Conservation (phyloP, 164 flowering plant genomes). For the Houttuynia cordata region DNA sequence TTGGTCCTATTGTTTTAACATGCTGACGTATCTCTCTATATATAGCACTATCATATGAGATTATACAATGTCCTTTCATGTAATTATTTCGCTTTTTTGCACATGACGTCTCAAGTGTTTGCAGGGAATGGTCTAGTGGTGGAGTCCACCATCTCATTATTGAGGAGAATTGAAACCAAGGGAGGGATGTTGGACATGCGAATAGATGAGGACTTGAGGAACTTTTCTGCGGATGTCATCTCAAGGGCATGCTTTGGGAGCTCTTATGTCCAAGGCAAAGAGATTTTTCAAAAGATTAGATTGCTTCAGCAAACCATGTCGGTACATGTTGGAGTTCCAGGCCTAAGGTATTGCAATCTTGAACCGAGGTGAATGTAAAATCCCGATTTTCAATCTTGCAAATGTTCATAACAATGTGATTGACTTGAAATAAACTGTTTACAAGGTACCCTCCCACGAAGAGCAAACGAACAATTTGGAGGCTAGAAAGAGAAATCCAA, state of each 20-base stretch:
- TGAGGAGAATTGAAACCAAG: conserved; percentile 13
- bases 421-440: neutral
- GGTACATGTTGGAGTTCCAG: conserved; percentile 18
- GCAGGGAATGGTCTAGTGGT: conserved; percentile 36
- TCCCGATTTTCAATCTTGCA: neutral
- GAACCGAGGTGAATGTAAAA: neutral
- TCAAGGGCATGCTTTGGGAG: conserved; percentile 24
- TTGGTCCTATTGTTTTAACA: too few relatives aligned
- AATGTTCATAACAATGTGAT: neutral
- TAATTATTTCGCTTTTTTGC: too few relatives aligned
- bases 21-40: too few relatives aligned
- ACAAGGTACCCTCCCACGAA: conserved; percentile 1
- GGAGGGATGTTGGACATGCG: conserved; percentile 24
- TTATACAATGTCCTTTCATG: too few relatives aligned
- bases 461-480: conserved; percentile 26
- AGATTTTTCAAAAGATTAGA: conserved; percentile 17
- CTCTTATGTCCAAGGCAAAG: conserved; percentile 13
- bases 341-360: neutral
- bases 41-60: too few relatives aligned
- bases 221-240: conserved; percentile 27
- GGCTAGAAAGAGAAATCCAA: conserved; percentile 61
- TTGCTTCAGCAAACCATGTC: conserved; percentile 17
- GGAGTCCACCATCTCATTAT: conserved; percentile 21
- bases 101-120: neutral
- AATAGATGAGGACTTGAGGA: conserved; percentile 27